Evolutionary conservation across 2,329 filamentous ascomycete species (phyloP).

Genomic region (Trichoderma arundinaceum): DNA sequence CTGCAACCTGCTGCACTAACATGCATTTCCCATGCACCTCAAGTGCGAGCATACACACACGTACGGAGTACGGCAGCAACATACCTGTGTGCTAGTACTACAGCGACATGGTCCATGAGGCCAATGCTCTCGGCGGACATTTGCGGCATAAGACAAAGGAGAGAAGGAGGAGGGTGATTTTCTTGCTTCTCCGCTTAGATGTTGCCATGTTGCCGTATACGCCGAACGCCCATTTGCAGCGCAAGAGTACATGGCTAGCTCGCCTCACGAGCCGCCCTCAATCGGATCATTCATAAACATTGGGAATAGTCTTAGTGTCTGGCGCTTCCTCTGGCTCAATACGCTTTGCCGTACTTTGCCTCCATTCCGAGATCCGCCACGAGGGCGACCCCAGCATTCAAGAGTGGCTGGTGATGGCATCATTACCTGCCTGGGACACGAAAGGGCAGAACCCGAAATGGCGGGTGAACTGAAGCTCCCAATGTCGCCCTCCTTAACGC

Average conservation of each 20-base stretch:
- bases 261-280: neutral
- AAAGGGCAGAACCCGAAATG: slow-evolving; percentile 42
- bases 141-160: too few species aligned
- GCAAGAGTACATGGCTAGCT: neutral
- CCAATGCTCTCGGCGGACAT: too few species aligned
- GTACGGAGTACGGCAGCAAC: too few species aligned
- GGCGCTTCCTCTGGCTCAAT: neutral
- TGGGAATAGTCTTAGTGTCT: neutral
- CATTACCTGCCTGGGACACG: neutral
- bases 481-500: neutral
- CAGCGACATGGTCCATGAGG: too few species aligned
- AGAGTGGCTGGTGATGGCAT: slow-evolving; percentile 17
- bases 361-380: neutral
- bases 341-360: neutral
- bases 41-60: too few species aligned
- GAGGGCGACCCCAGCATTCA: neutral
- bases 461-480: slow-evolving; percentile 38
- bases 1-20: neutral
- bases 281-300: neutral
- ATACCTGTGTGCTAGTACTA: too few species aligned
- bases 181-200: too few species aligned
- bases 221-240: too few species aligned
- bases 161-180: too few species aligned
- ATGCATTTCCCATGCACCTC: neutral
- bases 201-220: too few species aligned